Percentiles rank a stretch among this genome's conserved stretches.
Conservation (phyloP, 495 filamentous ascomycete species). For the Daldinia bambusicola region DNA sequence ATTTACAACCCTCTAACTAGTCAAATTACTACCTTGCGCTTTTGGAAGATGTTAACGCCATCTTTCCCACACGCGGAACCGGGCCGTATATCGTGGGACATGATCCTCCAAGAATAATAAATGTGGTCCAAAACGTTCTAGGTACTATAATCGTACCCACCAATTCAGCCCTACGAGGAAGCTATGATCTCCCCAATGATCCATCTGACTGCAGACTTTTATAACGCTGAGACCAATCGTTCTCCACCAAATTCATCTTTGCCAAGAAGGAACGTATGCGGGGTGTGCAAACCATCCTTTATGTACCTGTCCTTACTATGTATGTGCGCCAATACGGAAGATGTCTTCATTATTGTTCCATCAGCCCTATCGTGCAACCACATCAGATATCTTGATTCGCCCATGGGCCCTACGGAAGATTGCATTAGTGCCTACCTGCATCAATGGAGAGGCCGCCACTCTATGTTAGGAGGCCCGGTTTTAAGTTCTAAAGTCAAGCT, state of each 20-base stretch:
- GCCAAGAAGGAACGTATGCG: conserved; percentile 35
- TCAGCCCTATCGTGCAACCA: conserved; percentile 46
- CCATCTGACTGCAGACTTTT: conserved; percentile 40
- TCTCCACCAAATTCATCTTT: conserved; percentile 32
- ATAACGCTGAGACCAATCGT: conserved; percentile 35
- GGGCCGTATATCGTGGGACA: conserved; percentile 26
- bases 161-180: conserved; percentile 48
- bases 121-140: conserved; percentile 9
- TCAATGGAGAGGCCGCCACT: conserved; percentile 37
- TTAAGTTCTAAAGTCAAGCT: not conserved
- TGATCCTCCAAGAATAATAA: not conserved
- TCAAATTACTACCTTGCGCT: not conserved
- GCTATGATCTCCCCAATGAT: conserved; percentile 29
- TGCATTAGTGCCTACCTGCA: conserved; percentile 29
- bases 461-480: not conserved
- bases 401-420: conserved; percentile 3
- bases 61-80: conserved; percentile 26
- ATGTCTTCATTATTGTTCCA: conserved; percentile 21
- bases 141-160: conserved; percentile 45
- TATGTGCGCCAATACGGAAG: conserved; percentile 27
- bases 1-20: not conserved
- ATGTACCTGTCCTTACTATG: too few species aligned
- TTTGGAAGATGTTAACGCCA: conserved; percentile 7
- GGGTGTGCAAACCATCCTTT: conserved; percentile 23
- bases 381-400: conserved; percentile 30